These are phyloP conservation scores for Persicaria tinctoria DNA, from an alignment of 148 eudicot species.

Conservation along the genomic window DNA sequence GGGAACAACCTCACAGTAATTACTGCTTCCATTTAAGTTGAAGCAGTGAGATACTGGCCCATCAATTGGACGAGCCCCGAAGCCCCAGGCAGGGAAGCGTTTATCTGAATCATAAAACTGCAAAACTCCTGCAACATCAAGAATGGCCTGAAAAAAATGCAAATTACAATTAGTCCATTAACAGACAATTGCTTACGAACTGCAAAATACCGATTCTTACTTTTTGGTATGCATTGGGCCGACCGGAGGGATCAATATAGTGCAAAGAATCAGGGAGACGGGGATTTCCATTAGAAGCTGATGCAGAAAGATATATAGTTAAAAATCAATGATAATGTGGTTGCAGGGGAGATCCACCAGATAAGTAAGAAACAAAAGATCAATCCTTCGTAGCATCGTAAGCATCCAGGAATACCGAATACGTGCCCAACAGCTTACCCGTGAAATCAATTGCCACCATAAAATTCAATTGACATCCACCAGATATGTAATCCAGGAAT, in stretches of 20 bases:
- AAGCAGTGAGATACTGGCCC: conserved; percentile 99
- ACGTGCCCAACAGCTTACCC: conserved; percentile 32
- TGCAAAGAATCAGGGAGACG: conserved; percentile 97
- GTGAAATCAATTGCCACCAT: conserved; percentile 99
- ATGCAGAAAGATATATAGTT: conserved; percentile 5
- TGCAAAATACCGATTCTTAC: conserved; percentile 32
- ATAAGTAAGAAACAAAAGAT: too few species aligned
- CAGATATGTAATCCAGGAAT: conserved; percentile 85
- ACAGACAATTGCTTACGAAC: not conserved
- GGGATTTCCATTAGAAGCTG: conserved; percentile 99
- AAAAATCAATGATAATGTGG: not conserved
- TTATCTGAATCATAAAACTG: conserved; percentile 94
- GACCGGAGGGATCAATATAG: conserved; percentile 95
- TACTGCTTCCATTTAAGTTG: conserved; percentile 94
- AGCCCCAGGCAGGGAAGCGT: conserved; percentile 96
- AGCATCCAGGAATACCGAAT: not conserved
- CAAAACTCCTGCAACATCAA: conserved; percentile 83
- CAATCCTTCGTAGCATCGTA: not conserved
- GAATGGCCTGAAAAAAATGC: conserved; percentile 55
- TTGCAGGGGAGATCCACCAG: too few species aligned
- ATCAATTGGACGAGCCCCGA: conserved; percentile 99
- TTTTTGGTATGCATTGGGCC: conserved; percentile 97
- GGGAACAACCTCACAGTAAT: conserved; percentile 60
- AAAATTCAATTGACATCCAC: conserved; percentile 84
- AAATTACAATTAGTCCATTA: not conserved